Evolutionary conservation across 805 yeast species (phyloP).

Genomic region (Starmerella scarabaei): DNA sequence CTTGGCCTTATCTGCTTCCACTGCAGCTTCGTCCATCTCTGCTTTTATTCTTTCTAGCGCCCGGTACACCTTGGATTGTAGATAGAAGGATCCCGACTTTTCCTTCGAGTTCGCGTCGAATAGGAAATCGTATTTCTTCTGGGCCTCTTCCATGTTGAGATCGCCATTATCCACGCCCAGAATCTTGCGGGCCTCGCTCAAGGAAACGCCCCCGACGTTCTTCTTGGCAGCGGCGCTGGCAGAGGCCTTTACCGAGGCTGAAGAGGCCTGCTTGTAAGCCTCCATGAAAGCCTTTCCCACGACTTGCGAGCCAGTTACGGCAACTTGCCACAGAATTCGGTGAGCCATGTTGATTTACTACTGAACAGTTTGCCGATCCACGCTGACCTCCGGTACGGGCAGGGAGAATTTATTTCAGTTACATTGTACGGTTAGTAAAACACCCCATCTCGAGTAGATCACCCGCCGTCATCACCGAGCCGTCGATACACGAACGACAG

Average conservation of each 20-base stretch:
- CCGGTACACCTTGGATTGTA: slow-evolving; percentile 84
- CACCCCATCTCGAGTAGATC: too few relatives aligned
- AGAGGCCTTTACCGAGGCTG: slow-evolving; percentile 62
- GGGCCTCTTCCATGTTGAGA: slow-evolving; percentile 38
- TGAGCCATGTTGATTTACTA: slow-evolving; percentile 60
- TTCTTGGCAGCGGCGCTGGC: slow-evolving; percentile 33
- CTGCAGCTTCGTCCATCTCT: slow-evolving; percentile 40
- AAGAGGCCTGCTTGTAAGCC: slow-evolving; percentile 92
- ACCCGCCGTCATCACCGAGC: too few relatives aligned
- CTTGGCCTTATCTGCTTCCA: slow-evolving; percentile 2
- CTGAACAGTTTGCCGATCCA: too few relatives aligned
- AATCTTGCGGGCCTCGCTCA: slow-evolving; percentile 86
- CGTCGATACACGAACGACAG: too few relatives aligned
- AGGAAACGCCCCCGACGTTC: slow-evolving; percentile 59
- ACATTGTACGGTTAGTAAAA: too few relatives aligned
- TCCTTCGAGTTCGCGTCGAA: slow-evolving; percentile 85
- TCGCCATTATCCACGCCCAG: slow-evolving; percentile 57
- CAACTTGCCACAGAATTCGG: slow-evolving; percentile 75
- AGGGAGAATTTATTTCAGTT: not conserved
- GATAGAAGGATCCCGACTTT: slow-evolving; percentile 88
- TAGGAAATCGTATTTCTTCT: slow-evolving; percentile 63
- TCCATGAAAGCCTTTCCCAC: slow-evolving; percentile 94
- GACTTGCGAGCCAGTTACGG: slow-evolving; percentile 88
- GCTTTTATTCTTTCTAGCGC: slow-evolving; percentile 83
- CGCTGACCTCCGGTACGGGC: too few relatives aligned